These are phyloP conservation scores for Tillandsia fasciculata DNA, from an alignment of 176 grass and related monocot species.

Conservation along the genomic window DNA sequence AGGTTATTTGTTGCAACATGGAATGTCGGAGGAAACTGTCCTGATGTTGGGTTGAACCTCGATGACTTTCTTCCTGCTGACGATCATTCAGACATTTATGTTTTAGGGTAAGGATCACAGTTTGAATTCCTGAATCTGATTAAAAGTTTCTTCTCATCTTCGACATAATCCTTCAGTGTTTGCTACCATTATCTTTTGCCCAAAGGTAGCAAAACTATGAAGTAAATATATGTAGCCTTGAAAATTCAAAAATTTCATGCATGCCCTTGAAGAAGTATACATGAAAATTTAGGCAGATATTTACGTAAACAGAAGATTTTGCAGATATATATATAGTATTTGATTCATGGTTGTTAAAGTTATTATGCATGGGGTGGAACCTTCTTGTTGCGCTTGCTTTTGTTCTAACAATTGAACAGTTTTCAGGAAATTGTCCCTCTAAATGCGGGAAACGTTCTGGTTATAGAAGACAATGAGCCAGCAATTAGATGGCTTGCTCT, in stretches of 20 bases:
- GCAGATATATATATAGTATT: too few relatives aligned
- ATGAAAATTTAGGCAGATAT: too few relatives aligned
- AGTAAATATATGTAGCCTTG: too few relatives aligned
- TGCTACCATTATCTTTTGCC: too few relatives aligned
- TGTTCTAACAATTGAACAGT: slow-evolving; percentile 33
- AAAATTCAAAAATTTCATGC: too few relatives aligned
- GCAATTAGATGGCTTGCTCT: slow-evolving; percentile 72
- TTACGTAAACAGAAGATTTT: too few relatives aligned
- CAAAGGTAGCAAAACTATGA: too few relatives aligned
- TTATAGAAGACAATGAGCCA: slow-evolving; percentile 79
- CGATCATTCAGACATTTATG: slow-evolving; percentile 79
- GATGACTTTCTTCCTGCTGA: slow-evolving; percentile 71
- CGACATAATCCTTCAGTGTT: neutral
- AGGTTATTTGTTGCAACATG: slow-evolving; percentile 95
- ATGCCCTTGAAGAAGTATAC: too few relatives aligned
- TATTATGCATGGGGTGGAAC: neutral
- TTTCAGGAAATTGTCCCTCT: slow-evolving; percentile 99
- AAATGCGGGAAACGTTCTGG: slow-evolving; percentile 85
- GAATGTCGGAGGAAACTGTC: slow-evolving; percentile 86
- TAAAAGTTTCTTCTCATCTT: neutral
- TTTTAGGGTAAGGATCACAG: slow-evolving; percentile 64
- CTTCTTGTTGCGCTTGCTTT: neutral
- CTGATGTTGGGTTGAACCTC: slow-evolving; percentile 52
- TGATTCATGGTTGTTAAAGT: neutral
- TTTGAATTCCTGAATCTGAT: slow-evolving; percentile 10